phyloP scores from a whole-genome alignment of 2,329 filamentous ascomycete genomes.

The Talaromyces marneffei region DNA sequence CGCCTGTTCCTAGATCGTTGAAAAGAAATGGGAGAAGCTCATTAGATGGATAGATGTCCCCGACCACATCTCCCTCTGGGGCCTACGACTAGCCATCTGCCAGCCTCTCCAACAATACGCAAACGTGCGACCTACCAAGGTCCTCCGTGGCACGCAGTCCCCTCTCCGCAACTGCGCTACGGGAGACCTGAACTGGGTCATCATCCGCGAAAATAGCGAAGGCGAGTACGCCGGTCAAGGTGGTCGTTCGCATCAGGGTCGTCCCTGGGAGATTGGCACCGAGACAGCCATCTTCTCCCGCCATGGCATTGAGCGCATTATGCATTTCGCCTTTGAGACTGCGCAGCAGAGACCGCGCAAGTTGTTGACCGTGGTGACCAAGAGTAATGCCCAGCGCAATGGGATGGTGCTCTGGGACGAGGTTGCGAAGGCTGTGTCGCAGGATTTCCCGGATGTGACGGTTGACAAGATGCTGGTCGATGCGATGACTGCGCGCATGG shows the following conservation, averaged over 20 bases:
- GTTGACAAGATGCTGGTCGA: constrained; percentile 54
- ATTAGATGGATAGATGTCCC: constrained; percentile 12
- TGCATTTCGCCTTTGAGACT: constrained; percentile 50
- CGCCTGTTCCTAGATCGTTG: not conserved
- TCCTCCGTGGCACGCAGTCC: constrained; percentile 48
- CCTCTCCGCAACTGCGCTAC: constrained; percentile 44
- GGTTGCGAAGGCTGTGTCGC: constrained; percentile 43
- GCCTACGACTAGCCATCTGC: constrained; percentile 51
- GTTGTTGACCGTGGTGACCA: constrained; percentile 50
- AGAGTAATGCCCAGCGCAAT: constrained; percentile 51
- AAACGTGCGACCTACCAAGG: constrained; percentile 50
- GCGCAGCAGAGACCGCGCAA: constrained; percentile 45
- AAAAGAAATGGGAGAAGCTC: not conserved
- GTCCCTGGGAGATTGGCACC: constrained; percentile 49
- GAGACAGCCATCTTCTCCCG: constrained; percentile 52
- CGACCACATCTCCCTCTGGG: constrained; percentile 25
- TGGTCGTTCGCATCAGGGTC: constrained; percentile 46
- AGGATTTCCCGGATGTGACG: constrained; percentile 47
- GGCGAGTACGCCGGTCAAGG: constrained; percentile 53
- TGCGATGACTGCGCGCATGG: constrained; percentile 53
- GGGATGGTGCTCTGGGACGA: constrained; percentile 55
- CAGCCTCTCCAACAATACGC: constrained; percentile 53
- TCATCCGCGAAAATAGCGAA: constrained; percentile 52
- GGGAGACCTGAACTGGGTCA: constrained; percentile 52
- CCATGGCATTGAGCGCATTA: constrained; percentile 46